Evolutionary conservation across 139 green algal species (phyloP).

Genomic region (Deuterostichococcus epilithicus): DNA sequence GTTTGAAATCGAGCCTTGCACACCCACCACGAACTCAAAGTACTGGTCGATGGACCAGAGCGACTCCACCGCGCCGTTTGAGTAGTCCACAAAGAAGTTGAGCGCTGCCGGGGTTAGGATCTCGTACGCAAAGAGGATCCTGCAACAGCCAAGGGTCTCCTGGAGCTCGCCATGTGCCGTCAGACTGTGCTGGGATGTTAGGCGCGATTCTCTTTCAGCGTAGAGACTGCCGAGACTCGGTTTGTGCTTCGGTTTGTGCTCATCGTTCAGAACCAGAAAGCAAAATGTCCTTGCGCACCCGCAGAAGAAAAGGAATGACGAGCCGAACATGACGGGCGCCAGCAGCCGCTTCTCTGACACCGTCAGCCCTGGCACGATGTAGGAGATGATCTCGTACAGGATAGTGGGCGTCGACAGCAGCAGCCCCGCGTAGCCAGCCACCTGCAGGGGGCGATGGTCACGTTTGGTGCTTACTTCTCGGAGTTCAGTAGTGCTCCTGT

Average conservation of each 20-base stretch:
- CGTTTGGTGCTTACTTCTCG: neutral
- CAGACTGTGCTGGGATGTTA: too few species aligned
- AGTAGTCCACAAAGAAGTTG: conserved; percentile 96
- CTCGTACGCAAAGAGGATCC: conserved; percentile 91
- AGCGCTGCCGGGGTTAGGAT: conserved; percentile 94
- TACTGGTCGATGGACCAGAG: conserved; percentile 99
- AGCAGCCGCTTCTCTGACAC: conserved; percentile 82
- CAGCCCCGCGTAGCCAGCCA: conserved; percentile 90
- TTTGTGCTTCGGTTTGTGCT: too few species aligned
- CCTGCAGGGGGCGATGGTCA: conserved; percentile 37
- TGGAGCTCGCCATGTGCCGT: too few species aligned
- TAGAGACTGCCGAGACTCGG: too few species aligned
- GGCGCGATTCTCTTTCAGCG: too few species aligned
- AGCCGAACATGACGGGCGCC: conserved; percentile 92
- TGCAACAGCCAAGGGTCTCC: conserved; percentile 22
- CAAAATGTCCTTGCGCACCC: conserved; percentile 54
- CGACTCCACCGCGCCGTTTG: conserved; percentile 94
- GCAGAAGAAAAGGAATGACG: conserved; percentile 93
- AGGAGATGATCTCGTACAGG: conserved; percentile 95
- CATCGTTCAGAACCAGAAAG: too few species aligned
- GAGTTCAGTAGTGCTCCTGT: too few species aligned
- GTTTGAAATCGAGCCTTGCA: too few species aligned
- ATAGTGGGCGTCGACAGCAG: conserved; percentile 87
- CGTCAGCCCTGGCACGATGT: conserved; percentile 93
- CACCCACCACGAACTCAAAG: conserved; percentile 96